Conservation (phyloP, 306 rosid genomes). For the Vicia villosa region DNA sequence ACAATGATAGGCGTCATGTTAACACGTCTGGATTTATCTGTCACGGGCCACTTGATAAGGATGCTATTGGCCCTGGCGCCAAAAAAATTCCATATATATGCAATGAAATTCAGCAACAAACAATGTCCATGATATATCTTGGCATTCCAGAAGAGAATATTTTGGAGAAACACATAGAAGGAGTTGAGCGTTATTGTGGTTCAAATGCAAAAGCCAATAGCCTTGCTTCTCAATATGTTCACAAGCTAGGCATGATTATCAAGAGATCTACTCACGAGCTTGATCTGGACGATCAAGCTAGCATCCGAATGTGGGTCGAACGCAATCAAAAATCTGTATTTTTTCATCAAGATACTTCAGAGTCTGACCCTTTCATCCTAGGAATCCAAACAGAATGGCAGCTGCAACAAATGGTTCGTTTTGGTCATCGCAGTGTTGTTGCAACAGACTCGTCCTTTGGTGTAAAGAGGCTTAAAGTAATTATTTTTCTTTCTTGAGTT, state of each 20-base stretch:
- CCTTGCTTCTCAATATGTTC: constrained; percentile 93
- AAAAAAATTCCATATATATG: constrained; percentile 83
- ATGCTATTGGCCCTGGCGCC: constrained; percentile 96
- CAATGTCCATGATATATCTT: constrained; percentile 95
- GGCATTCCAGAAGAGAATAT: constrained; percentile 95
- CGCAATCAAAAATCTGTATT: constrained; percentile 81
- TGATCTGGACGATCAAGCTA: constrained; percentile 95
- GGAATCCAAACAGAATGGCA: constrained; percentile 99
- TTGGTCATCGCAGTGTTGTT: constrained; percentile 83
- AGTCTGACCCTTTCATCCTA: constrained; percentile 77
- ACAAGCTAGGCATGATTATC: constrained; percentile 92
- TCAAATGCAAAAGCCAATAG: constrained; percentile 74
- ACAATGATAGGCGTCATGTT: constrained; percentile 81
- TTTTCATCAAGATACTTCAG: constrained; percentile 81
- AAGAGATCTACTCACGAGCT: constrained; percentile 90
- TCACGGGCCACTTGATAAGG: constrained; percentile 94
- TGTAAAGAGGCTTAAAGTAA: constrained; percentile 88
- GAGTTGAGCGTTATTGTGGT: constrained; percentile 82
- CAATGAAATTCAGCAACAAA: constrained; percentile 93
- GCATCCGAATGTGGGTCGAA: constrained; percentile 92
- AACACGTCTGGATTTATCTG: constrained; percentile 91
- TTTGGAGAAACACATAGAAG: constrained; percentile 93
- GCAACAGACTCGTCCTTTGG: constrained; percentile 93
- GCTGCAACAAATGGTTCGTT: constrained; percentile 88
- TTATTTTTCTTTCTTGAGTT: constrained; percentile 5